Evolutionary conservation across 495 filamentous ascomycete species (phyloP).

Genomic region (Staphylotrichum tortipilum): DNA sequence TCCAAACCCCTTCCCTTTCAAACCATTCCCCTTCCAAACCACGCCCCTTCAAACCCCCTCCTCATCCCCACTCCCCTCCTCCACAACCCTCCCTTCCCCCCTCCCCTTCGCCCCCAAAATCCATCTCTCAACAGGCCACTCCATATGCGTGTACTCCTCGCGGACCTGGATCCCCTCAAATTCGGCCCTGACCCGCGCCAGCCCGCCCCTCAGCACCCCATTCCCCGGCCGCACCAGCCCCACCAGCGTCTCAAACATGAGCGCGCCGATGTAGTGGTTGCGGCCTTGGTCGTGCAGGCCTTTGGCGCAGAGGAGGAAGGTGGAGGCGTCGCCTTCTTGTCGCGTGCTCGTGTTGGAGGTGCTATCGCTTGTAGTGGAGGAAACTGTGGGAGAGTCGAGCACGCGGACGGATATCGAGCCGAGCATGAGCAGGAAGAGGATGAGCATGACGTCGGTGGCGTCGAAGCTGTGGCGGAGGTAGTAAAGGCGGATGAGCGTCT

Average conservation of each 20-base stretch:
- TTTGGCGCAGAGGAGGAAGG: constrained; percentile 28
- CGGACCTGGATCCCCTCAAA: neutral
- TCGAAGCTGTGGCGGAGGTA: constrained; percentile 35
- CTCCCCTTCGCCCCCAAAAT: too few species aligned
- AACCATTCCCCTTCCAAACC: too few species aligned
- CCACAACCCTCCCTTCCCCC: too few species aligned
- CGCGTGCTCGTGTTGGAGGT: too few species aligned
- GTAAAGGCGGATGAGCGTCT: constrained; percentile 31
- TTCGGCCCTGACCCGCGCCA: neutral
- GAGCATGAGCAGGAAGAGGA: constrained; percentile 21
- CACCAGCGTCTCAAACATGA: constrained; percentile 4
- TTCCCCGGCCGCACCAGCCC: neutral
- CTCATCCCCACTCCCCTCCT: too few species aligned
- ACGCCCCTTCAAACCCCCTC: too few species aligned
- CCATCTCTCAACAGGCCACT: too few species aligned
- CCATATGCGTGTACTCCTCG: neutral
- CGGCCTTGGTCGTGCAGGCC: constrained; percentile 28
- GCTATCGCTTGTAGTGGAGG: too few species aligned
- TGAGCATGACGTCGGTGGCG: constrained; percentile 23
- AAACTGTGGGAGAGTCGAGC: neutral
- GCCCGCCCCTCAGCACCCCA: neutral
- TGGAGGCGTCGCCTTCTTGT: constrained; percentile 13
- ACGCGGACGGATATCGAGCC: neutral
- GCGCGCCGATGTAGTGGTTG: constrained; percentile 24
- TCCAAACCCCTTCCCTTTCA: too few species aligned